phyloP scores from a whole-genome alignment of 164 flowering plant genomes.

The Houttuynia cordata region DNA sequence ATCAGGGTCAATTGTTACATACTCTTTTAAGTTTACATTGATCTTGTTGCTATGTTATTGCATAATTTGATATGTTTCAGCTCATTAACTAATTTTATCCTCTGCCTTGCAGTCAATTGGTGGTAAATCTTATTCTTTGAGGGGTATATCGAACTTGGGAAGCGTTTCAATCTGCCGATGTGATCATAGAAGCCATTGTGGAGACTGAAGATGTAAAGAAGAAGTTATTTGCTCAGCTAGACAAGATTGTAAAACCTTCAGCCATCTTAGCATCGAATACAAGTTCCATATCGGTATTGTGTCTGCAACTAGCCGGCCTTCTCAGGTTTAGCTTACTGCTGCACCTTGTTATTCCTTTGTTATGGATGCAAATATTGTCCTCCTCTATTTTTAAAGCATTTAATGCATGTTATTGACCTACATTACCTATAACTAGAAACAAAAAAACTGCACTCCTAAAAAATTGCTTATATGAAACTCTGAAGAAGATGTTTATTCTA shows the following conservation, averaged over 20 bases:
- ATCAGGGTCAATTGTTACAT: too few species aligned
- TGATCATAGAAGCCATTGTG: conserved; percentile 87
- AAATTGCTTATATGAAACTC: too few species aligned
- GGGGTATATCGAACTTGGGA: conserved; percentile 45
- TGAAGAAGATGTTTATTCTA: too few species aligned
- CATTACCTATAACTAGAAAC: too few species aligned
- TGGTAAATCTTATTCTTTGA: conserved; percentile 27
- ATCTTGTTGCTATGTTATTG: too few species aligned
- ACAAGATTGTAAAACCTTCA: conserved; percentile 53
- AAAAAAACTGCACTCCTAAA: too few species aligned
- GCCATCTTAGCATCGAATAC: conserved; percentile 94
- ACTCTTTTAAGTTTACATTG: too few species aligned
- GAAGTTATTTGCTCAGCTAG: conserved; percentile 49
- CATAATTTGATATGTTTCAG: too few species aligned
- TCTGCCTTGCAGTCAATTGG: conserved; percentile 31
- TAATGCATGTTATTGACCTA: too few species aligned
- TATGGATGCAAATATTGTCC: background rate
- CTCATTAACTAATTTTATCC: background rate
- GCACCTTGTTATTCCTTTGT: conserved; percentile 1
- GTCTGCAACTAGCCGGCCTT: conserved; percentile 55
- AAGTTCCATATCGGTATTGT: conserved; percentile 89
- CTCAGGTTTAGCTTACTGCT: conserved; percentile 38
- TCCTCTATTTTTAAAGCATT: too few species aligned
- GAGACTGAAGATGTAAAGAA: conserved; percentile 89
- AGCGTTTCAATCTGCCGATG: conserved; percentile 52